Evolutionary conservation across 164 flowering plant genomes (phyloP).

Genomic region (Stephania japonica): DNA sequence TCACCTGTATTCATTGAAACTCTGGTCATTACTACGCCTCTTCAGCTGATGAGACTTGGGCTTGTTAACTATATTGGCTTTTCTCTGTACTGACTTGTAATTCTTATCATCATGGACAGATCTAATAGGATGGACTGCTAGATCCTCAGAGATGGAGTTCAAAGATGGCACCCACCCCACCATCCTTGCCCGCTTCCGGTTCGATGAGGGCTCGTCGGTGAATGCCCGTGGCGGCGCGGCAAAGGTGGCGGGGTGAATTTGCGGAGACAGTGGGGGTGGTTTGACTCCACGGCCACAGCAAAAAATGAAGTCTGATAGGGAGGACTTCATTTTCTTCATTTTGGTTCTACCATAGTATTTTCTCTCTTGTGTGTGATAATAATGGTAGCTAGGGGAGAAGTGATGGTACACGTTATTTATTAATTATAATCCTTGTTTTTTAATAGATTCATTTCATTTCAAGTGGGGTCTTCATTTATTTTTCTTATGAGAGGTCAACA

Average conservation of each 20-base stretch:
- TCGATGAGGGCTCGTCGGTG: background rate
- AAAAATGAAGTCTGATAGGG: background rate
- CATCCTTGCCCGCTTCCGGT: background rate
- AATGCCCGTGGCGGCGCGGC: background rate
- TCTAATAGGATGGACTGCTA: background rate
- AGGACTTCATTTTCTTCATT: background rate
- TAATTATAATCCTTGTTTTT: too few species aligned
- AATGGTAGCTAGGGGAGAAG: too few species aligned
- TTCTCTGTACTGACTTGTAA: background rate
- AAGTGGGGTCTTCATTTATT: too few species aligned
- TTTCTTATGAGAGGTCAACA: too few species aligned
- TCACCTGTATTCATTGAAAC: background rate
- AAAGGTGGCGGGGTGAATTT: too few species aligned
- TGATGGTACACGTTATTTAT: too few species aligned
- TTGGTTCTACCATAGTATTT: too few species aligned
- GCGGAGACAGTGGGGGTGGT: background rate
- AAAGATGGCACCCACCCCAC: background rate
- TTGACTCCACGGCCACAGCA: background rate
- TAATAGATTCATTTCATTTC: too few species aligned
- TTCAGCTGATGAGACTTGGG: background rate
- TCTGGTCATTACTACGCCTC: background rate
- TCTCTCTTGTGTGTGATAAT: too few species aligned
- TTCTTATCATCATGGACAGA: background rate
- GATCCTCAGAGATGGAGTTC: background rate
- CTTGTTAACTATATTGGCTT: background rate